Evolutionary conservation across 2,329 filamentous ascomycete genomes (phyloP), one percentile per base, ranked within the genome.

Genomic region (Ascochyta pisi): DNA sequence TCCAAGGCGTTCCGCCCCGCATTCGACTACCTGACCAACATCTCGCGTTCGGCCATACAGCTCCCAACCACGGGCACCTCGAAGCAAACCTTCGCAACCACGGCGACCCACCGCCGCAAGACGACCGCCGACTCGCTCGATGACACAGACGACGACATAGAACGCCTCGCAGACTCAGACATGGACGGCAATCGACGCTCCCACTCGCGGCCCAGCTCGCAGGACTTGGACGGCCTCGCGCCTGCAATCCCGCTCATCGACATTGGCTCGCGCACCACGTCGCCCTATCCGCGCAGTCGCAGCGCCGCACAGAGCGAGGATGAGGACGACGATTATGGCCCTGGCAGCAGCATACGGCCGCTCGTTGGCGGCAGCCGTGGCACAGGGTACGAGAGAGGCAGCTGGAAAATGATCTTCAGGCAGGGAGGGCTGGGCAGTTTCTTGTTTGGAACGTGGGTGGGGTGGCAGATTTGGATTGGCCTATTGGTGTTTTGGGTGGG

Each of bases 401-500:
- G 50, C 29, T 76, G 73, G 73, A 72, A 64, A 58, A 63, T 67
- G 13, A 50, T 76, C 16, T 59, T 76, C 43, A 64, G 75, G 12
- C 73, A 73, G 33, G 80, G 80, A 23, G 79, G 79, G 6, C 64
- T 82, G n/a, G 81, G 80, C 1, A 73, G 75, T 47, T 82, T 80
- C 63, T 72, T 83, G 47, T 81, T 81, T 61, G 76, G 77, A 12
- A 81, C 79, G 0, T 75, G 74, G 65, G 52, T 73, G 39, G 81
- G 81, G 41, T 82, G 79, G 79, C 76, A 80, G 64, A 60, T 81
- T 0, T 83, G 79, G 65, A 74, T 83, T 12, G 79, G 73, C 9
- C 46, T 82, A 57, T 65, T 83, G 46, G 76, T 82, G 12, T 71
- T 82, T 10, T 82, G 79, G 79, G 73, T 81, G 0, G 77, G 77